These are phyloP conservation scores for Apiospora marii DNA, from an alignment of 2,329 filamentous ascomycete species.

Conservation along the genomic window DNA sequence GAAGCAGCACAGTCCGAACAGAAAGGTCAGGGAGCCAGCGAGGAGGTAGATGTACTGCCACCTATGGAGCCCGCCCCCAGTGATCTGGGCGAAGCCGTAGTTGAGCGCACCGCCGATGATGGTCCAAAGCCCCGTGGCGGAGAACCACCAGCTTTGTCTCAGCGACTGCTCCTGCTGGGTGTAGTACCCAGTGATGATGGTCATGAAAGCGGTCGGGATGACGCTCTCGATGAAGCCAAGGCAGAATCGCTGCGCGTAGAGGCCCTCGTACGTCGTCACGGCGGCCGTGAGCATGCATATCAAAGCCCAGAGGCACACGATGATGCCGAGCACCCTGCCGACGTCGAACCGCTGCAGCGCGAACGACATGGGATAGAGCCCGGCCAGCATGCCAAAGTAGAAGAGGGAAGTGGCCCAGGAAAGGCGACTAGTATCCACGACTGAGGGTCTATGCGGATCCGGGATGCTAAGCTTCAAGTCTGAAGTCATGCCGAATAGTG, in stretches of 20 bases:
- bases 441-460: slow-evolving; percentile 55
- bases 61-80: slow-evolving; percentile 57
- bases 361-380: slow-evolving; percentile 77
- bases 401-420: slow-evolving; percentile 82
- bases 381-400: slow-evolving; percentile 81
- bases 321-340: slow-evolving; percentile 67
- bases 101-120: slow-evolving; percentile 70
- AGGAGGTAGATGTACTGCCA: slow-evolving; percentile 79
- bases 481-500: slow-evolving; percentile 77
- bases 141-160: slow-evolving; percentile 74
- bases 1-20: slow-evolving; percentile 72
- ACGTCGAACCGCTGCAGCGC: slow-evolving; percentile 72
- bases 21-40: slow-evolving; percentile 67
- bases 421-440: slow-evolving; percentile 71
- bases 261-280: slow-evolving; percentile 67
- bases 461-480: slow-evolving; percentile 69
- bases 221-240: slow-evolving; percentile 69
- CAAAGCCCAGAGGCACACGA: slow-evolving; percentile 71
- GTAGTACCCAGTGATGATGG: slow-evolving; percentile 67
- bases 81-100: slow-evolving; percentile 73
- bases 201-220: slow-evolving; percentile 73
- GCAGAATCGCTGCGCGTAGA: slow-evolving; percentile 73
- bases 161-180: slow-evolving; percentile 71
- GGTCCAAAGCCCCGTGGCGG: slow-evolving; percentile 64
- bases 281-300: slow-evolving; percentile 75